Conservation (phyloP, 768 basidiomycete species). For the Wakefieldia striispora region DNA sequence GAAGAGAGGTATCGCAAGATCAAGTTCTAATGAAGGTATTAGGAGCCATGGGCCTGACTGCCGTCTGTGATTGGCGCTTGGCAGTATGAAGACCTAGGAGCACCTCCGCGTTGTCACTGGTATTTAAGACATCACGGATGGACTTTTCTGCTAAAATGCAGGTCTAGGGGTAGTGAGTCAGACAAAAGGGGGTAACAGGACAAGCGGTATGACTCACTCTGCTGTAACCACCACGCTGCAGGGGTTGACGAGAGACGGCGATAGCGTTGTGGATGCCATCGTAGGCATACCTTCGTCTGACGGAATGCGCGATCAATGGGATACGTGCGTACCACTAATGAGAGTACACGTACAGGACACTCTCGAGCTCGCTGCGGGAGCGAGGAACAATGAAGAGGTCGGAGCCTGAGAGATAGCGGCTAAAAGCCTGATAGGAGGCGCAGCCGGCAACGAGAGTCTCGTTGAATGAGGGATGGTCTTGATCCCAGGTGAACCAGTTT, state of each 20-base stretch:
- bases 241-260: conserved; percentile 59
- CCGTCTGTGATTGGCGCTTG: conserved; percentile 11
- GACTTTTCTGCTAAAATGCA: conserved; percentile 72
- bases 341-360: conserved; percentile 54
- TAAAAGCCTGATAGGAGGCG: conserved; percentile 79
- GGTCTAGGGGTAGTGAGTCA: conserved; percentile 40
- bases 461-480: conserved; percentile 64
- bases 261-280: conserved; percentile 83
- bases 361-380: conserved; percentile 64
- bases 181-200: not conserved
- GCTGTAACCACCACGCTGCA: conserved; percentile 56
- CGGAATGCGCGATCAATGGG: conserved; percentile 7
- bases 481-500: conserved; percentile 68
- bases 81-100: conserved; percentile 63
- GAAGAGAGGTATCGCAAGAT: conserved; percentile 2
- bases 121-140: conserved; percentile 65
- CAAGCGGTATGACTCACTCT: conserved; percentile 37
- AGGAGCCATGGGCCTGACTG: conserved; percentile 15
- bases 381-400: conserved; percentile 72
- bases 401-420: conserved; percentile 66
- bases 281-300: conserved; percentile 70
- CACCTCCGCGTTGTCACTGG: conserved; percentile 60
- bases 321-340: not conserved
- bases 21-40: conserved; percentile 26
- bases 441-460: conserved; percentile 74